Conservation (phyloP, 805 yeast species). For the Wickerhamiella australiensis region DNA sequence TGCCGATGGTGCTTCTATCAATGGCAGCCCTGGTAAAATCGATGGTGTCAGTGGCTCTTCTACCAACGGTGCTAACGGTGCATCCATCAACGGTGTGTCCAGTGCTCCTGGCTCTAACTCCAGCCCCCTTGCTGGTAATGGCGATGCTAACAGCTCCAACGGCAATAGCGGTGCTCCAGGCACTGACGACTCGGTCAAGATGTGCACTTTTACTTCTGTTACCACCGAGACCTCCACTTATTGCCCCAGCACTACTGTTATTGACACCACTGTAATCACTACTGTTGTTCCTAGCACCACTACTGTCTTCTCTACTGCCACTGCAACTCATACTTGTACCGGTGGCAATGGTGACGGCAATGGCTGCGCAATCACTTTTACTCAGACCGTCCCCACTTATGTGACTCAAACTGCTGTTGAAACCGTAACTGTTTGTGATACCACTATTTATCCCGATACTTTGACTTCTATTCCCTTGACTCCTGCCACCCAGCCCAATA, state of each 20-base stretch:
- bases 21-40: no score
- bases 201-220: conserved; percentile 10
- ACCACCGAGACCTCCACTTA: background rate
- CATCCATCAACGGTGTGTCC: no score
- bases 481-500: background rate
- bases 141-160: background rate
- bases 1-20: no score
- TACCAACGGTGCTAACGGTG: no score
- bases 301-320: conserved; percentile 1
- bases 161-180: background rate
- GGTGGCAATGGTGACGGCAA: background rate
- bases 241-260: background rate
- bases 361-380: conserved; percentile 7
- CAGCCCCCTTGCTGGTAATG: no score
- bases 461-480: background rate
- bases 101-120: no score
- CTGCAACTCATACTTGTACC: conserved; percentile 1
- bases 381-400: conserved; percentile 3
- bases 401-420: background rate
- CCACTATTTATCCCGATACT: conserved; percentile 6
- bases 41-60: no score
- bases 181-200: background rate
- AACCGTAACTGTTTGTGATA: background rate
- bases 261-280: background rate
- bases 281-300: conserved; percentile 6